Base-by-base conservation (phyloP, 129 eudicot genomes). In the Flaveria ramosissima region DNA sequence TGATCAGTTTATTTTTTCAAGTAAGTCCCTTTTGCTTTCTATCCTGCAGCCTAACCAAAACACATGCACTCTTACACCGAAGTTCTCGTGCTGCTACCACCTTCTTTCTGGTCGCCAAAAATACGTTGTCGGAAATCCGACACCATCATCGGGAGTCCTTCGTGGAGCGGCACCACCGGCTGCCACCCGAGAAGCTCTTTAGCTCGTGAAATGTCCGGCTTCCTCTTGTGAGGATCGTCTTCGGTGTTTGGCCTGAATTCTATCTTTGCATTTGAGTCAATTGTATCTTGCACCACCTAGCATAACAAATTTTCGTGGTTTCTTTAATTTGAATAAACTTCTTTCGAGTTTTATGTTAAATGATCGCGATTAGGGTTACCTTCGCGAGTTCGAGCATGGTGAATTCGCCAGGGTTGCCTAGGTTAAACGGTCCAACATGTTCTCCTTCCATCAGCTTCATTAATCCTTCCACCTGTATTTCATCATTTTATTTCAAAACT, bases 301-400 rank as follows among this genome's bases (percentile, higher is more conserved):
- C 41, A 36, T 24, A 59, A 36, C 26, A 16, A 3, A 3, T 19
- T 77, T 17, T 17, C 41, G 20, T 51, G 16, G 9, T 56, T 47
- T 10, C 16, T 2, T 47, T n/a, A 47, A 47, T 47, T 47, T 13
- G 13, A 3, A 47, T 3, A 47, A 47, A 47, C 52, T 11, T 36
- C 5, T 36, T 36, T 36, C 7, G 7, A 36, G 41, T 36, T 36
- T 5, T 5, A 36, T 36, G 41, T 36, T 36, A 36, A 6, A 36
- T 36, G 41, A 36, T 36, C 1, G 23, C 1, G 62, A 71, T 30
- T 7, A 66, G 43, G 27, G 50, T 13, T 82, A 92, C 97, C 96
- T 92, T 70, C 45, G 97, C 97, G 16, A 92, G 97, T 87, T 92
- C 92, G 39, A 92, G 90, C 97, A 92, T 92, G 59, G 97, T 92